Conservation (phyloP, 2,329 filamentous ascomycete species). For the Ceratocystis lukuohia region DNA sequence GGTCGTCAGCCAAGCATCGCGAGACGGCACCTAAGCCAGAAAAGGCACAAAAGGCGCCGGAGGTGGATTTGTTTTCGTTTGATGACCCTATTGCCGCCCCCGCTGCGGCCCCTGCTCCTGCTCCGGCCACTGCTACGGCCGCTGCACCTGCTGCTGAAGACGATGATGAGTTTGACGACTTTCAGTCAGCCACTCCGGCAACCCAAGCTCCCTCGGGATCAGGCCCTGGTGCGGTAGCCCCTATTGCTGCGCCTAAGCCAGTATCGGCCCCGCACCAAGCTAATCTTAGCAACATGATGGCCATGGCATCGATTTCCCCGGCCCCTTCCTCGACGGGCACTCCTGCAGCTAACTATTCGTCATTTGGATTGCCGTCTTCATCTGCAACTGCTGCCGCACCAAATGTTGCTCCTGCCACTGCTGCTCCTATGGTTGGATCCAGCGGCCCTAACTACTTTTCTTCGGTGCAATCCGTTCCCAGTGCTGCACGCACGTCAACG, state of each 20-base stretch:
- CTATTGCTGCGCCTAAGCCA: conserved; percentile 57
- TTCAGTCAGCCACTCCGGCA: conserved; percentile 69
- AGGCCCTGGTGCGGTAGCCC: conserved; percentile 33
- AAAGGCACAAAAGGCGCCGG: conserved; percentile 57
- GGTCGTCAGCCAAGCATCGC: conserved; percentile 29
- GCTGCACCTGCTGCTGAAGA: conserved; percentile 34
- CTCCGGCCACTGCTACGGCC: conserved; percentile 22
- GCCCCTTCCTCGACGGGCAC: conserved; percentile 44
- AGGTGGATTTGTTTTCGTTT: conserved; percentile 84
- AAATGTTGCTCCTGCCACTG: conserved; percentile 22
- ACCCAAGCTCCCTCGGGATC: conserved; percentile 32
- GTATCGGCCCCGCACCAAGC: conserved; percentile 70
- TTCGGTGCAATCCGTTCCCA: conserved; percentile 44
- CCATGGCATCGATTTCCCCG: conserved; percentile 69
- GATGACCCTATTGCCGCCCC: conserved; percentile 51
- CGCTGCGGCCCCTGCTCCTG: conserved; percentile 27
- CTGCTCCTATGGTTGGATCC: conserved; percentile 46
- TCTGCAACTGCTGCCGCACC: conserved; percentile 24
- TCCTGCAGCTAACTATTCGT: conserved; percentile 49
- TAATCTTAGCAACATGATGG: conserved; percentile 66
- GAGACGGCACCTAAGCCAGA: conserved; percentile 50
- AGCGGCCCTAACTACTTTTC: conserved; percentile 89
- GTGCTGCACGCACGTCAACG: conserved; percentile 22
- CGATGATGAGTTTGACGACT: conserved; percentile 95
- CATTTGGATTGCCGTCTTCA: conserved; percentile 38